phyloP scores from a whole-genome alignment of 2,329 filamentous ascomycete species.

The Colletotrichum horii region DNA sequence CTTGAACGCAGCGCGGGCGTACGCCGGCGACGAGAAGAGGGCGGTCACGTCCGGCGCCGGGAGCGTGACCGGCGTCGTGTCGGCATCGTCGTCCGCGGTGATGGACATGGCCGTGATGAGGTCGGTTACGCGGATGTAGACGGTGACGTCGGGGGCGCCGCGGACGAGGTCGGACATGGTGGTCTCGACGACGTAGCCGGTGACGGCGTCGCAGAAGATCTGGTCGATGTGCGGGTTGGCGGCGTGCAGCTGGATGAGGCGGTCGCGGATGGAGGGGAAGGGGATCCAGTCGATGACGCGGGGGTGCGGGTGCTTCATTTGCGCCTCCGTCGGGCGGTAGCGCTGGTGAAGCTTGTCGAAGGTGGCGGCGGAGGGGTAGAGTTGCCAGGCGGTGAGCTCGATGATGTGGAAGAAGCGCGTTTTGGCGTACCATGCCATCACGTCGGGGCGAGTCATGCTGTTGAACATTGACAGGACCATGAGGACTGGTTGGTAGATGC shows the following conservation, averaged over 20 bases:
- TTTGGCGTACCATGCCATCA: conserved; percentile 45
- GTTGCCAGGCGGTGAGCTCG: conserved; percentile 37
- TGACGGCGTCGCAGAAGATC: conserved; percentile 38
- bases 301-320: conserved; percentile 29
- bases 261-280: conserved; percentile 32
- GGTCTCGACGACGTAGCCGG: conserved; percentile 34
- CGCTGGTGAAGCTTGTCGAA: conserved; percentile 30
- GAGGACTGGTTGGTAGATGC: conserved; percentile 30
- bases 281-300: conserved; percentile 30
- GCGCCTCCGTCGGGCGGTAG: conserved; percentile 31
- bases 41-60: conserved; percentile 28
- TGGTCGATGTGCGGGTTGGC: conserved; percentile 35
- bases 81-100: background rate
- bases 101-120: conserved; percentile 27
- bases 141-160: conserved; percentile 28
- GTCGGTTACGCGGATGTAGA: conserved; percentile 34
- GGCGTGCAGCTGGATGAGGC: conserved; percentile 31
- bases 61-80: conserved; percentile 3
- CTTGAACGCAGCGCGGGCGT: conserved; percentile 30
- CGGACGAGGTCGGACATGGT: conserved; percentile 31
- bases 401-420: conserved; percentile 38
- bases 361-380: conserved; percentile 31
- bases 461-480: conserved; percentile 39
- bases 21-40: conserved; percentile 26
- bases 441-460: conserved; percentile 37